Percentiles rank a stretch among this genome's conserved stretches.
phyloP scores from a whole-genome alignment of 1,284 basidiomycete genomes.

The Apiotrichum akiyoshidainum region DNA sequence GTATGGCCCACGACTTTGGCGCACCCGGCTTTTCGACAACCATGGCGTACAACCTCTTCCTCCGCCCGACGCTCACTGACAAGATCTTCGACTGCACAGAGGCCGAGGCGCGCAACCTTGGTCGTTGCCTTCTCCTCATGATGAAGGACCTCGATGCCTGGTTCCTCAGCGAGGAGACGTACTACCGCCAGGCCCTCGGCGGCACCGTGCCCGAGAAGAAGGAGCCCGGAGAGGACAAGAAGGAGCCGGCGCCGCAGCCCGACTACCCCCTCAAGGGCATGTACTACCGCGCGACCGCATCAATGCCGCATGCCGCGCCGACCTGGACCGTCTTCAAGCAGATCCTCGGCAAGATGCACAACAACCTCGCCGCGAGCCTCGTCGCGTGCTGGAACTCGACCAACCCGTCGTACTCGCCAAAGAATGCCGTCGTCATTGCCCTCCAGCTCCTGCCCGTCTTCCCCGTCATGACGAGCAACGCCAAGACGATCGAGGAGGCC shows the following conservation, averaged over 20 bases:
- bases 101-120: slow-evolving; percentile 93
- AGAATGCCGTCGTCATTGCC: slow-evolving; percentile 84
- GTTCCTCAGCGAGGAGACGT: slow-evolving; percentile 63
- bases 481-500: slow-evolving; percentile 60
- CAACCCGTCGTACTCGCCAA: slow-evolving; percentile 70
- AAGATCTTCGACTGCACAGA: slow-evolving; percentile 91
- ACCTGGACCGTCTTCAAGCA: slow-evolving; percentile 68
- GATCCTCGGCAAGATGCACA: slow-evolving; percentile 77
- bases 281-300: slow-evolving; percentile 56
- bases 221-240: slow-evolving; percentile 60
- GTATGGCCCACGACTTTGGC: slow-evolving; percentile 77
- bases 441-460: slow-evolving; percentile 85
- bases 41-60: slow-evolving; percentile 79
- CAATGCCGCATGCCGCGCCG: slow-evolving; percentile 51
- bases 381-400: slow-evolving; percentile 34
- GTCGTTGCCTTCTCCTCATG: slow-evolving; percentile 77
- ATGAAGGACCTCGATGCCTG: slow-evolving; percentile 72
- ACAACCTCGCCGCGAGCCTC: slow-evolving; percentile 56
- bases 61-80: slow-evolving; percentile 76
- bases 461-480: slow-evolving; percentile 62
- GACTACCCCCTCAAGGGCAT: slow-evolving; percentile 57
- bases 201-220: slow-evolving; percentile 6
- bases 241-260: neutral
- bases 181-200: slow-evolving; percentile 53
- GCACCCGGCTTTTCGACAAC: slow-evolving; percentile 84